Percentiles rank a stretch among this genome's conserved stretches.
Conservation (phyloP, 352 stramenopile species). For the Phytopythium mirpurense region DNA sequence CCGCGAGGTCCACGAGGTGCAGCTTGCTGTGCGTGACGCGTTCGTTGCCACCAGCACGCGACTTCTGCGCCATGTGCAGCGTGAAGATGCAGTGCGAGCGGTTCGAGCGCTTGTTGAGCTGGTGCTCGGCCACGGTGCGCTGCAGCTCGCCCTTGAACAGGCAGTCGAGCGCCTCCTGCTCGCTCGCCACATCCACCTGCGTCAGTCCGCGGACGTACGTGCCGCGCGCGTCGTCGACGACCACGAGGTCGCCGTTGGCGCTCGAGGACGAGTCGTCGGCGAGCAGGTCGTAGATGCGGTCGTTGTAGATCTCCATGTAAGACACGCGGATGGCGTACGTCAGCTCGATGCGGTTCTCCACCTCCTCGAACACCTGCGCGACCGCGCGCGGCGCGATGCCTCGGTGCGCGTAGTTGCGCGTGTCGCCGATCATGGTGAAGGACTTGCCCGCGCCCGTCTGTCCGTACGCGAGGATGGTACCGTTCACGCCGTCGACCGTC, state of each 20-base stretch:
- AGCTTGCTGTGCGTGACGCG: conserved; percentile 87
- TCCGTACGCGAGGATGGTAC: conserved; percentile 86
- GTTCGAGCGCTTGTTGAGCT: conserved; percentile 93
- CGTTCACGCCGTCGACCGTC: conserved; percentile 86
- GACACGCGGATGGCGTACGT: conserved; percentile 85
- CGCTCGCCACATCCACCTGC: conserved; percentile 63
- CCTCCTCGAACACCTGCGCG: conserved; percentile 86
- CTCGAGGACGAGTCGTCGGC: conserved; percentile 12
- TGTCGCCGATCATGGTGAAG: conserved; percentile 92
- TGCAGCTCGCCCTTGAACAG: conserved; percentile 90
- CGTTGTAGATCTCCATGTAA: conserved; percentile 97
- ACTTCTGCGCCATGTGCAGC: conserved; percentile 89
- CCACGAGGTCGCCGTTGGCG: conserved; percentile 36
- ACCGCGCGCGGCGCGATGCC: conserved; percentile 86
- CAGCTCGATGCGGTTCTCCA: conserved; percentile 87
- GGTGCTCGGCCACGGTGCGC: conserved; percentile 91
- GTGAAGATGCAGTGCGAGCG: conserved; percentile 93
- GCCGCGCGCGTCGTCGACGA: conserved; percentile 77
- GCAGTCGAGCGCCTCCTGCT: conserved; percentile 89
- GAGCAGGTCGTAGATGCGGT: conserved; percentile 92
- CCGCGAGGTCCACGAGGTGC: conserved; percentile 93
- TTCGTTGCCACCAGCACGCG: conserved; percentile 59
- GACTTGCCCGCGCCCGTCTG: conserved; percentile 89
- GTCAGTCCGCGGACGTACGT: conserved; percentile 88
- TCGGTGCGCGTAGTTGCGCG: conserved; percentile 87